Evolutionary conservation across 257 asterid species (phyloP).

Genomic region (Coffea canephora): DNA sequence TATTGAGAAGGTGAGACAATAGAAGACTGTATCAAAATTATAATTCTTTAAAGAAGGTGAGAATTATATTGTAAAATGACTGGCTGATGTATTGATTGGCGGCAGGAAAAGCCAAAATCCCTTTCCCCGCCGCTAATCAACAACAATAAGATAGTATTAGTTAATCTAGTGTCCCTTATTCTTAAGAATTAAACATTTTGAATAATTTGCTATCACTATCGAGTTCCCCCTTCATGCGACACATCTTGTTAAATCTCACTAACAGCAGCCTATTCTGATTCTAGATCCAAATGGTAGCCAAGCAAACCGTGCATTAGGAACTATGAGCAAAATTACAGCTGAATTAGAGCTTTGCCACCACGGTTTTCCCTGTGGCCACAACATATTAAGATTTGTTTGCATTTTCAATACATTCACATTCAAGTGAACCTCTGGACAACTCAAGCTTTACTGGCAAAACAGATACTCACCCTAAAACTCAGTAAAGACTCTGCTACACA

Average conservation of each 20-base stretch:
- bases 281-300: background rate
- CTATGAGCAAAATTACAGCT: background rate
- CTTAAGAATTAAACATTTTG: background rate
- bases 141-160: no score
- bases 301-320: background rate
- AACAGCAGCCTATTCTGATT: background rate
- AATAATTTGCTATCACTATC: background rate
- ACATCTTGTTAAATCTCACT: background rate
- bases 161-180: background rate
- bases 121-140: background rate
- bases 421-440: conserved; percentile 4
- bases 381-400: background rate
- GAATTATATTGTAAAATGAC: background rate
- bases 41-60: background rate
- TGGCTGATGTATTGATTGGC: background rate
- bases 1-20: background rate
- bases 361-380: background rate
- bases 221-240: background rate
- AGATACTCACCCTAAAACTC: background rate
- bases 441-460: background rate
- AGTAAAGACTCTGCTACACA: background rate
- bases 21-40: background rate
- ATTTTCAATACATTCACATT: background rate
- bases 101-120: conserved; percentile 1
- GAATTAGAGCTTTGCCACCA: background rate